A percentile compares a stretch with the other conserved stretches of the same genome.
Conservation (phyloP, 1,284 basidiomycete genomes). For the Cystobasidiaceae sp. region DNA sequence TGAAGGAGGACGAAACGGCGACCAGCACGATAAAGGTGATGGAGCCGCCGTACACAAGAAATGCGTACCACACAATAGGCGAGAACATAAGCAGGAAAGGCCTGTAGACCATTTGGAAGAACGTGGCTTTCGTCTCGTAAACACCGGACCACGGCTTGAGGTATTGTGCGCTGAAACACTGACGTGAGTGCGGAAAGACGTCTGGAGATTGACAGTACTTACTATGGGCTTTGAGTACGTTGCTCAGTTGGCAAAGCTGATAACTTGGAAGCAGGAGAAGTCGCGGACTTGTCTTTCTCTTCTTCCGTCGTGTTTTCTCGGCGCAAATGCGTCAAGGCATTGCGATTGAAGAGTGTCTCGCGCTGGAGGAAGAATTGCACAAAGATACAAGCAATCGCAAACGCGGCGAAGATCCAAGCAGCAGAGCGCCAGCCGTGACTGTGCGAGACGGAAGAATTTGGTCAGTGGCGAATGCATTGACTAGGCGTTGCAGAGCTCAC, state of each 20-base stretch:
- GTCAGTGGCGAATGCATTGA: background rate
- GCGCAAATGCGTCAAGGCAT: no score
- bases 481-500: background rate
- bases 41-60: conserved; percentile 15
- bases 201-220: no score
- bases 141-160: conserved; percentile 15
- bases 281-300: no score
- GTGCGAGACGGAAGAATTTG: background rate
- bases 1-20: conserved; percentile 10
- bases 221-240: no score
- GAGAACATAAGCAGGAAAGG: conserved; percentile 24
- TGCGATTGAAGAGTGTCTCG: conserved; percentile 14
- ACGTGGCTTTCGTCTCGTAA: background rate
- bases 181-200: no score
- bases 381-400: background rate
- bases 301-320: no score
- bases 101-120: conserved; percentile 17
- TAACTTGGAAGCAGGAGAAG: no score
- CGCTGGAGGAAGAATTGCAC: background rate
- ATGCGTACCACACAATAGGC: conserved; percentile 15
- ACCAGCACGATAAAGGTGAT: conserved; percentile 32
- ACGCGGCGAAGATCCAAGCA: conserved; percentile 23
- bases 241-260: no score
- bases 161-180: background rate
- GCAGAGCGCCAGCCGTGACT: conserved; percentile 19